A percentile compares a stretch with the other conserved stretches of the same genome.
These are phyloP conservation scores for Hericium coralloides DNA, from an alignment of 768 basidiomycete species.

Conservation along the genomic window DNA sequence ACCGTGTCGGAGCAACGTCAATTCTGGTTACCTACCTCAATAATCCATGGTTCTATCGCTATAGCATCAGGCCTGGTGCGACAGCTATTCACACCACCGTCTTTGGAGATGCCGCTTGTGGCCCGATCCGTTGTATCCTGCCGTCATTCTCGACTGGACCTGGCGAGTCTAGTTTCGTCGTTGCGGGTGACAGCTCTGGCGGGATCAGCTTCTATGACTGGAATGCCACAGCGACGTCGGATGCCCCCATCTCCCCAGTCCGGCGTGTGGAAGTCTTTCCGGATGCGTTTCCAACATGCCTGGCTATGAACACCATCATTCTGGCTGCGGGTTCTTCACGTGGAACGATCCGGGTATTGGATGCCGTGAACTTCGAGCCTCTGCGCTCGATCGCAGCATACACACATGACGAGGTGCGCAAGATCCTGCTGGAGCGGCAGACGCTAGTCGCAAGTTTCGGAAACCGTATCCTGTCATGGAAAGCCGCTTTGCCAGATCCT, in stretches of 20 bases:
- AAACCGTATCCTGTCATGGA: slow-evolving; percentile 59
- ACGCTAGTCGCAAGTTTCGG: slow-evolving; percentile 53
- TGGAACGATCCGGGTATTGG: slow-evolving; percentile 55
- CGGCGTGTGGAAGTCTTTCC: slow-evolving; percentile 54
- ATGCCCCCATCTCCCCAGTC: slow-evolving; percentile 22
- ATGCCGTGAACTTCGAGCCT: slow-evolving; percentile 51
- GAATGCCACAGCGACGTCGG: slow-evolving; percentile 15
- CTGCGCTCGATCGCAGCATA: slow-evolving; percentile 49
- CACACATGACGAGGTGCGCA: slow-evolving; percentile 31
- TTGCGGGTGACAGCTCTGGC: slow-evolving; percentile 60
- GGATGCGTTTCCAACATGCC: slow-evolving; percentile 54
- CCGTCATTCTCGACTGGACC: slow-evolving; percentile 37
- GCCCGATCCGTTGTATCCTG: slow-evolving; percentile 38
- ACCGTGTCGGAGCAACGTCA: slow-evolving; percentile 11
- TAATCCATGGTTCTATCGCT: slow-evolving; percentile 43
- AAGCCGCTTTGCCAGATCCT: slow-evolving; percentile 39
- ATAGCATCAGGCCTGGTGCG: slow-evolving; percentile 28
- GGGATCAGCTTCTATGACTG: slow-evolving; percentile 55
- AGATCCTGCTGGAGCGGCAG: slow-evolving; percentile 49
- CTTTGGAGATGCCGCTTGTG: slow-evolving; percentile 46
- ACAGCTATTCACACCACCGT: slow-evolving; percentile 24
- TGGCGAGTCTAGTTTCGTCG: slow-evolving; percentile 38
- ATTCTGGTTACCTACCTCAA: slow-evolving; percentile 46
- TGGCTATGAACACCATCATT: slow-evolving; percentile 51
- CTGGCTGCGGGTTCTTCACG: slow-evolving; percentile 58